Conservation (phyloP, 2,329 filamentous ascomycete species). For the Fusarium pseudonygamai region DNA sequence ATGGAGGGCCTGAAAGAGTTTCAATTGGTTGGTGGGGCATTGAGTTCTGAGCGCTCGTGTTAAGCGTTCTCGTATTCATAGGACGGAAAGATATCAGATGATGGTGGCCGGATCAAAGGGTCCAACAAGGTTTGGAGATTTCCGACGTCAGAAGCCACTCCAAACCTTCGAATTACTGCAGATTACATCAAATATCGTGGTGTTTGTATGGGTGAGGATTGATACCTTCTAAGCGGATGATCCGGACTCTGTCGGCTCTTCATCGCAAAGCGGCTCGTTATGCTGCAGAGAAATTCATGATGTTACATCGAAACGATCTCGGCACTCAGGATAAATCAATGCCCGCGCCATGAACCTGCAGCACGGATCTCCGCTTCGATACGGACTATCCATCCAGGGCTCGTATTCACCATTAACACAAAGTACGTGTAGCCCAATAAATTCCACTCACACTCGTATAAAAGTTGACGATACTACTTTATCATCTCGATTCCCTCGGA, state of each 20-base stretch:
- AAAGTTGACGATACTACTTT: background rate
- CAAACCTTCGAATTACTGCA: background rate
- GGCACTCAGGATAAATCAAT: background rate
- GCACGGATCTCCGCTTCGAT: background rate
- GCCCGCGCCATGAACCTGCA: background rate
- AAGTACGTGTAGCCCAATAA: background rate
- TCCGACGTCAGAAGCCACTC: background rate
- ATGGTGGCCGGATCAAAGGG: background rate
- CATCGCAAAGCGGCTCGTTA: background rate
- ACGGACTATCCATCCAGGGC: background rate
- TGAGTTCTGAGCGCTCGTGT: background rate
- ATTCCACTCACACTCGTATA: background rate
- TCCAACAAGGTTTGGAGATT: background rate
- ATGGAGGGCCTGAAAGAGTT: background rate
- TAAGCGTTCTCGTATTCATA: background rate
- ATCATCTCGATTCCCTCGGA: too few relatives aligned
- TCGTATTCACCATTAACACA: fast-evolving
- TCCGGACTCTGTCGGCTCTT: background rate
- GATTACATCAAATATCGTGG: fast-evolving
- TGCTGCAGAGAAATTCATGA: background rate
- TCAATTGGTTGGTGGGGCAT: background rate
- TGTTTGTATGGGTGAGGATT: fast-evolving
- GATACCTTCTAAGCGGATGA: background rate
- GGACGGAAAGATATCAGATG: background rate
- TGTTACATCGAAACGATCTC: background rate